phyloP scores from a whole-genome alignment of 305 asterid genomes.

The Rubia peregrina region DNA sequence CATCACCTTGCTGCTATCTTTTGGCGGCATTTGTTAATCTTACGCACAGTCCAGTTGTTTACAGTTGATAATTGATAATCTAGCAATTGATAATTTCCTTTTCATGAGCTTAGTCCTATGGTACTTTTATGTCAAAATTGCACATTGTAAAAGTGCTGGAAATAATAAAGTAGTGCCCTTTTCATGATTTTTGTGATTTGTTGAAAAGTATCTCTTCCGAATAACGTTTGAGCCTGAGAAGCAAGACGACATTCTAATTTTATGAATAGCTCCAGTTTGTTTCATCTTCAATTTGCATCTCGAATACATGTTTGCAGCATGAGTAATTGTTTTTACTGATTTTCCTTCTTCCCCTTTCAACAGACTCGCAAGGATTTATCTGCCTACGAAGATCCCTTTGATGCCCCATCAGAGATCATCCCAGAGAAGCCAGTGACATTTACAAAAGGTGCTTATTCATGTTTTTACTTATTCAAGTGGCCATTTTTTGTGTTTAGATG shows the following conservation, averaged over 20 bases:
- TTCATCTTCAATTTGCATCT: background rate
- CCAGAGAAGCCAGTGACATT: conserved; percentile 11
- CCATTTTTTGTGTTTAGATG: too few species aligned
- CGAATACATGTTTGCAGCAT: background rate
- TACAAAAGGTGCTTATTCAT: conserved; percentile 5
- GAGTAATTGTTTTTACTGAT: background rate
- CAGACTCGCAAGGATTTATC: conserved; percentile 10
- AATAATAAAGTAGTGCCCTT: background rate
- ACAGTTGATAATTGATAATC: background rate
- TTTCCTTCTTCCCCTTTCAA: background rate
- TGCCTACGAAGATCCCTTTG: conserved; percentile 10
- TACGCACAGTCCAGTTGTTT: background rate
- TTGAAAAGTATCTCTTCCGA: background rate
- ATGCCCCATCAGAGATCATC: conserved; percentile 11
- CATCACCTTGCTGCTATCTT: background rate
- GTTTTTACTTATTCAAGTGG: too few species aligned
- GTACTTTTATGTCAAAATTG: background rate
- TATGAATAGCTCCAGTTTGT: background rate
- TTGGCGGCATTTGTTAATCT: background rate
- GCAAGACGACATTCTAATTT: background rate
- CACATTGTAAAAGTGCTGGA: background rate
- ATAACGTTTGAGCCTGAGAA: background rate
- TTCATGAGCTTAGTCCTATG: background rate
- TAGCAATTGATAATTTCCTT: background rate
- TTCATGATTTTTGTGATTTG: background rate